These are phyloP conservation scores for Aegilops speltoides DNA, from an alignment of 176 grass and related monocot genomes.

Conservation along the genomic window DNA sequence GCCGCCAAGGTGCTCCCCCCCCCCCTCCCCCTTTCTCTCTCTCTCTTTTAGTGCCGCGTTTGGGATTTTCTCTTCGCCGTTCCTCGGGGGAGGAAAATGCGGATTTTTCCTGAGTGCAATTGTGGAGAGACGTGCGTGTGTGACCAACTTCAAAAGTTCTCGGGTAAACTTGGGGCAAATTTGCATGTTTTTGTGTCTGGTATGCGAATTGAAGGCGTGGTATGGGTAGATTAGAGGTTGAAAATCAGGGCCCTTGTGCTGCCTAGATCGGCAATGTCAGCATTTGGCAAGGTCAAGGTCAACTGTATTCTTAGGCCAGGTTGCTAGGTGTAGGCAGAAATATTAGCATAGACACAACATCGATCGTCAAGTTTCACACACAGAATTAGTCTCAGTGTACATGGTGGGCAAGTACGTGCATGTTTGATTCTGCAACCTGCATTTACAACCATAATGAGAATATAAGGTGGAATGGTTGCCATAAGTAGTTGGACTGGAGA, in stretches of 20 bases:
- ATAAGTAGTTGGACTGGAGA: background rate
- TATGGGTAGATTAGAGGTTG: background rate
- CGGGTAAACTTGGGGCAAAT: background rate
- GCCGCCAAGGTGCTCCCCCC: conserved; percentile 53
- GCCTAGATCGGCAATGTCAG: conserved; percentile 17
- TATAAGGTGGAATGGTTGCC: background rate
- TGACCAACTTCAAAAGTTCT: background rate
- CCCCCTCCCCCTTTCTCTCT: background rate
- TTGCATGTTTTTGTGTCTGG: background rate
- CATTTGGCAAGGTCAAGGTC: background rate
- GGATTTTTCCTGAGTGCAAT: background rate
- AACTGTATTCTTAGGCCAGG: background rate
- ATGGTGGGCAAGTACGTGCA: background rate
- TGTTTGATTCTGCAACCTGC: background rate
- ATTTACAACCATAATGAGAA: background rate
- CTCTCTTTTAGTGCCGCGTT: background rate
- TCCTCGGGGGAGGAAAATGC: background rate
- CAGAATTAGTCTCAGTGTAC: background rate
- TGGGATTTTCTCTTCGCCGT: no score
- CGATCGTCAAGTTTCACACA: background rate
- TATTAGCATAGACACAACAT: background rate
- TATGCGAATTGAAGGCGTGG: background rate
- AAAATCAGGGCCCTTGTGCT: background rate
- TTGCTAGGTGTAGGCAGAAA: background rate
- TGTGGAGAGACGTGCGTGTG: conserved; percentile 19